phyloP scores from a whole-genome alignment of 2,329 filamentous ascomycete species.

The Paracamarosporium sp. region DNA sequence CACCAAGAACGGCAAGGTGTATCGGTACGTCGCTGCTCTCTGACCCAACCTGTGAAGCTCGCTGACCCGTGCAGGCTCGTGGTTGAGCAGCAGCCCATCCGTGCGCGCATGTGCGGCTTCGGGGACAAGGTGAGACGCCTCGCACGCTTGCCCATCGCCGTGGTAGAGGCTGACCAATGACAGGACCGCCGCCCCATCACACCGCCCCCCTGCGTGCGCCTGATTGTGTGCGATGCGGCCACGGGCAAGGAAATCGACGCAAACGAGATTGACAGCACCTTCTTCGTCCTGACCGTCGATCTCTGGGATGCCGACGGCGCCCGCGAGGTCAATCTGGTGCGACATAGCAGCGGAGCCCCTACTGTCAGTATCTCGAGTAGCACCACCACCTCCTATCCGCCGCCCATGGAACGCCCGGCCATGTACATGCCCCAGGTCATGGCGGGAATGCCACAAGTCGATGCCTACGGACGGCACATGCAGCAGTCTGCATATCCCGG shows the following conservation, averaged over 20 bases:
- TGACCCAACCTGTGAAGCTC: not conserved
- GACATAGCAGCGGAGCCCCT: constrained; percentile 69
- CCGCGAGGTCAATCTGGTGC: constrained; percentile 72
- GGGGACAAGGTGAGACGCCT: constrained; percentile 80
- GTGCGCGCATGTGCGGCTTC: constrained; percentile 98
- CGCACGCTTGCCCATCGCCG: constrained; percentile 18
- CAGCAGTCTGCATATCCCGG: constrained; percentile 16
- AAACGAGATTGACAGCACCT: constrained; percentile 73
- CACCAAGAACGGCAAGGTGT: constrained; percentile 21
- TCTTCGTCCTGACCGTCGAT: constrained; percentile 73
- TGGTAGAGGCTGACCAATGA: constrained; percentile 32
- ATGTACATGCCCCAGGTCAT: constrained; percentile 26
- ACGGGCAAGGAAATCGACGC: constrained; percentile 84
- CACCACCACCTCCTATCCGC: constrained; percentile 78
- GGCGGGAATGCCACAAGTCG: constrained; percentile 36
- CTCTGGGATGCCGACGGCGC: constrained; percentile 68
- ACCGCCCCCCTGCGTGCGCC: constrained; percentile 87
- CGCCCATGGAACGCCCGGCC: constrained; percentile 49
- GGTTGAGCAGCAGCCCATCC: constrained; percentile 88
- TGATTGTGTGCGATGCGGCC: constrained; percentile 76
- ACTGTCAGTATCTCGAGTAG: constrained; percentile 77
- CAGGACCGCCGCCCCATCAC: constrained; percentile 95
- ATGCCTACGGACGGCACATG: constrained; percentile 49
- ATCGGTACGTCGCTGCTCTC: constrained; percentile 14
- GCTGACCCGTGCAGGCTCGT: constrained; percentile 63